phyloP scores from a whole-genome alignment of 1,284 basidiomycete genomes.

The Heterobasidion annosum region DNA sequence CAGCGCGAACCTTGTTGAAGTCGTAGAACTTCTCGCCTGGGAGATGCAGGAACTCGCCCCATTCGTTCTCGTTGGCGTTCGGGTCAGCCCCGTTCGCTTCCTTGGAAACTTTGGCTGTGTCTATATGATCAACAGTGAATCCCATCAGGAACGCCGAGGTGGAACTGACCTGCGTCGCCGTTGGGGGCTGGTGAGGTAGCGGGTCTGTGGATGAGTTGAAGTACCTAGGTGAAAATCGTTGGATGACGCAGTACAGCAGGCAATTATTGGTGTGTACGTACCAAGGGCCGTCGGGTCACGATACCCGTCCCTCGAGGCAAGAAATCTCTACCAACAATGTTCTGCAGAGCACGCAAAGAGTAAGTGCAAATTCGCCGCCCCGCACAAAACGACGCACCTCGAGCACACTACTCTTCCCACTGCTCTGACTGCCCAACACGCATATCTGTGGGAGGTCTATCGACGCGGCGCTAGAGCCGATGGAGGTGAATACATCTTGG shows the following conservation, averaged over 20 bases:
- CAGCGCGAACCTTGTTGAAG: conserved; percentile 93
- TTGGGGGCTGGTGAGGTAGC: conserved; percentile 39
- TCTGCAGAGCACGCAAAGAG: conserved; percentile 36
- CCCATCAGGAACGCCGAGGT: not conserved
- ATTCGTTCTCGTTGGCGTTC: conserved; percentile 84
- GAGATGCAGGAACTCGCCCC: conserved; percentile 97
- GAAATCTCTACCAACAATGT: conserved; percentile 96
- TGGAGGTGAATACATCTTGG: conserved; percentile 79
- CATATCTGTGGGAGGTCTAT: conserved; percentile 87
- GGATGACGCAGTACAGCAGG: not conserved
- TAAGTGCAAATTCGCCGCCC: not conserved
- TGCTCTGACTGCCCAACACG: conserved; percentile 79
- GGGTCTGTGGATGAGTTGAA: conserved; percentile 90
- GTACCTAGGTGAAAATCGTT: conserved; percentile 42
- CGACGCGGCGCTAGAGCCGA: conserved; percentile 62
- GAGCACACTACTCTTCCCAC: conserved; percentile 81
- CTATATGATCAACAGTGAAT: no score
- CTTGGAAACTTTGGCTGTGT: not conserved
- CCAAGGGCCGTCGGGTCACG: conserved; percentile 90
- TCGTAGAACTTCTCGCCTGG: conserved; percentile 97
- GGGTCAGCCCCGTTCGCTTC: conserved; percentile 32
- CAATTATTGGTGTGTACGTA: conserved; percentile 22
- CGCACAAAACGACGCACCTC: conserved; percentile 41
- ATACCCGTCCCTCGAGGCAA: conserved; percentile 96
- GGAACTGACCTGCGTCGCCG: conserved; percentile 27